These are phyloP conservation scores for Paracamarosporium sp. DNA, from an alignment of 2,329 filamentous ascomycete genomes.

Conservation along the genomic window DNA sequence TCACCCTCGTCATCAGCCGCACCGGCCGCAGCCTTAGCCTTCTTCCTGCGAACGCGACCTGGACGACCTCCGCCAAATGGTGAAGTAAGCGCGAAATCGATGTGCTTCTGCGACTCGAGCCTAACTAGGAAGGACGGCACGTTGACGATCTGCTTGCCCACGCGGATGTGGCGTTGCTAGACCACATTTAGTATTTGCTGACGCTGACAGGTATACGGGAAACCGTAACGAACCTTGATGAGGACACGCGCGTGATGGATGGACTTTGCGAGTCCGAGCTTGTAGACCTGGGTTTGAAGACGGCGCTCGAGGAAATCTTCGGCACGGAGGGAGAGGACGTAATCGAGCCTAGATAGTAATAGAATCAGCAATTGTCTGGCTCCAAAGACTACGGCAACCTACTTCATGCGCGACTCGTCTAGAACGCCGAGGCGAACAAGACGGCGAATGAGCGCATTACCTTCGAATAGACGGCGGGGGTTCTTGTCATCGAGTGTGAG, in stretches of 20 bases:
- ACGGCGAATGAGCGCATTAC: conserved; percentile 99
- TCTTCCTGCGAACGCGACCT: conserved; percentile 99
- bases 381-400: no score
- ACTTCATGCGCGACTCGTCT: conserved; percentile 99
- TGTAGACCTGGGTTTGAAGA: conserved; percentile 99
- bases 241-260: conserved; percentile 99
- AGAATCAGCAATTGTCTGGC: no score
- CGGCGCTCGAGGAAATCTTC: conserved; percentile 99
- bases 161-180: background rate
- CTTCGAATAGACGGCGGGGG: conserved; percentile 99
- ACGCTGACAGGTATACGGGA: conserved; percentile 96
- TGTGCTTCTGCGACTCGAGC: conserved; percentile 99
- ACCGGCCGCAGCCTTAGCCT: conserved; percentile 98
- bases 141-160: conserved; percentile 52
- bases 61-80: conserved; percentile 97
- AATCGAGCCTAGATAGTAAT: no score
- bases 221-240: no score
- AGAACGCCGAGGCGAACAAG: conserved; percentile 99
- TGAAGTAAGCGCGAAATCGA: conserved; percentile 97
- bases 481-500: conserved; percentile 99
- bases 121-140: conserved; percentile 99
- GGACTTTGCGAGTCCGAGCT: conserved; percentile 99
- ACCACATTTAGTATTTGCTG: conserved; percentile 55
- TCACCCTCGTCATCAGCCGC: no score
- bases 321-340: conserved; percentile 98